Conservation (phyloP, 768 basidiomycete genomes). For the Mycena chlorophos region DNA sequence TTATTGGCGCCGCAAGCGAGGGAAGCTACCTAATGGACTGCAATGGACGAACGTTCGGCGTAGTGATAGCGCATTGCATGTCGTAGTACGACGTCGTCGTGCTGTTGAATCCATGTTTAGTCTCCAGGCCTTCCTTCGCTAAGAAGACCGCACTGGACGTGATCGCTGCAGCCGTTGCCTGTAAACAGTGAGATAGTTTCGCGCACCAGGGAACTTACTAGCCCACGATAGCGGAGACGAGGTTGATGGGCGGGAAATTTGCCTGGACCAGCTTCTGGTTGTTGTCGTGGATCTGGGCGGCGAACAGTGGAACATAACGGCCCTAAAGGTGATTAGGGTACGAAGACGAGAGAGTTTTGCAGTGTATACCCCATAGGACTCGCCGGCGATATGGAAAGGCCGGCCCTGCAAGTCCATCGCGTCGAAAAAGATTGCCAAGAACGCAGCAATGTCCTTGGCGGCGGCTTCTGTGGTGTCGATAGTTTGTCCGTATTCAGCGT, state of each 20-base stretch:
- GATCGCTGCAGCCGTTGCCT: constrained; percentile 10
- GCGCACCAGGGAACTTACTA: neutral
- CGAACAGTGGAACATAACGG: constrained; percentile 53
- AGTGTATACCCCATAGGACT: constrained; percentile 50
- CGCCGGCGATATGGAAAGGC: constrained; percentile 43
- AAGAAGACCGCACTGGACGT: constrained; percentile 7
- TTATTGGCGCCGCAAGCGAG: neutral
- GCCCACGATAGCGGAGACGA: constrained; percentile 53
- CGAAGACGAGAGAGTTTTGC: neutral
- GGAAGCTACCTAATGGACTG: constrained; percentile 33
- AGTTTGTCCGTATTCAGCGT: constrained; percentile 33
- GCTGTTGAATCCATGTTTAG: constrained; percentile 36
- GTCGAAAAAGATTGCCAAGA: constrained; percentile 57
- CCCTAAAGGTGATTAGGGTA: constrained; percentile 34
- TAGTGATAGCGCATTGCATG: constrained; percentile 41
- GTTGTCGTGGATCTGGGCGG: constrained; percentile 49
- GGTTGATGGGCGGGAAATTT: constrained; percentile 50
- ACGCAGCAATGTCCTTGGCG: constrained; percentile 55
- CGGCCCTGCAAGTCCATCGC: constrained; percentile 54
- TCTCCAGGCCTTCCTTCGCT: constrained; percentile 4
- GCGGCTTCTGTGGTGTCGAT: constrained; percentile 51
- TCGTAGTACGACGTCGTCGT: constrained; percentile 44
- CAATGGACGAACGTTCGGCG: constrained; percentile 38
- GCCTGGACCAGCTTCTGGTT: constrained; percentile 39
- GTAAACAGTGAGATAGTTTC: neutral